Conservation (phyloP, 176 grass and related monocot species). For the Secale cereale region DNA sequence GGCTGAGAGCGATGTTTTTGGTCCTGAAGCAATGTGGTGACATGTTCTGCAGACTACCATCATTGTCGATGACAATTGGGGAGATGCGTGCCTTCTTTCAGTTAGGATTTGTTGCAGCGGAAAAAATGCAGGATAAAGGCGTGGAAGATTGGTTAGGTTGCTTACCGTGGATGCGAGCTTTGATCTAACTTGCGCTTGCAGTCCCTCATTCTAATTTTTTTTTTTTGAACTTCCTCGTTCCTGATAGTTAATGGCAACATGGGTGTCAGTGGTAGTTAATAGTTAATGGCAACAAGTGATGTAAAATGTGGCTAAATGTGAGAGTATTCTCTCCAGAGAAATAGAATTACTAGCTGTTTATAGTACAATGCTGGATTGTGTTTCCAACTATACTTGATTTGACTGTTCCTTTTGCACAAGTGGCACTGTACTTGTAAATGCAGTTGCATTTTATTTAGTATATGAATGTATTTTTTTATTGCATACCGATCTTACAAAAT, state of each 20-base stretch:
- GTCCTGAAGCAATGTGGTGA: neutral
- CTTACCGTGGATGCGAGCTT: neutral
- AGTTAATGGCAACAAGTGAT: neutral
- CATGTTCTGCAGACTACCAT: neutral
- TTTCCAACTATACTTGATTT: neutral
- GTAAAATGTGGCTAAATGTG: neutral
- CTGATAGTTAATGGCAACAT: neutral
- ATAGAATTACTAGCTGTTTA: neutral
- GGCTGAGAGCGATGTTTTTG: conserved; percentile 22
- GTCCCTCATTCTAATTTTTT: neutral
- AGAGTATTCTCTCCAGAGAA: neutral
- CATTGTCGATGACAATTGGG: conserved; percentile 1
- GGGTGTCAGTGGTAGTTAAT: neutral
- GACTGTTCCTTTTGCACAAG: neutral
- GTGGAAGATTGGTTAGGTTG: neutral
- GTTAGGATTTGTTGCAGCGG: neutral
- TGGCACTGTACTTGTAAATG: neutral
- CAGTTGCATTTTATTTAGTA: neutral
- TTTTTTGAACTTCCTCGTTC: too few relatives aligned
- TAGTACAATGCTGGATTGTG: neutral
- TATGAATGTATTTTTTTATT: neutral
- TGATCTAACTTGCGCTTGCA: neutral
- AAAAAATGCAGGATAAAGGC: neutral
- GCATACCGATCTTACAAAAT: neutral
- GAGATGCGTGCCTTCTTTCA: neutral